Evolutionary conservation across 2,329 filamentous ascomycete genomes (phyloP), one percentile per base, ranked within the genome.

Genomic region (Aspergillus candidus): DNA sequence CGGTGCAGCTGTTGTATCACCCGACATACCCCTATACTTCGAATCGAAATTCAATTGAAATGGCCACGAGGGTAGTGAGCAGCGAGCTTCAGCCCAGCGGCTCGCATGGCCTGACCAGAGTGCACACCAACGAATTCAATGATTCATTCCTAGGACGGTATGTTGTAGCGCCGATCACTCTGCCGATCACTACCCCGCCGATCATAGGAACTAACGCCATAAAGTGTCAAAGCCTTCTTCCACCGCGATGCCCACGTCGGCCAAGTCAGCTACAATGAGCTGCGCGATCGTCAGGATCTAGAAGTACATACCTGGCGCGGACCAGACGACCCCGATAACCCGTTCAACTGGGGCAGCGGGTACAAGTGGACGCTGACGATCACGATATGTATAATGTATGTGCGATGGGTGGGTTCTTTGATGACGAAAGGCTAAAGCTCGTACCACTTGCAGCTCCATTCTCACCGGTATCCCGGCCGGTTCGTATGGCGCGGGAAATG

Each of bases 281-380:
- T 59, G 15, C 51, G 56, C 12, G 46, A 46, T 13, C 53, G 40
- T 6, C 34, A 44, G 8, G 51, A 62, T 6, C 32, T 59, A 8
- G 61, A 64, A 35, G 53, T 63, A 15, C 60, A 63, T 36, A 53
- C 53, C 6, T 64, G 58, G 60, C 31, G 56, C 45, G 58, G 58
- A 0, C 52, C 52, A 3, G 38, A 60, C 46, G 59, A 63, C 22
- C 61, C 58, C 0, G 61, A 62, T 1, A 62, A 63, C 18, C 61
- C 60, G 54, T 71, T 71, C 58, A 72, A 72, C 46, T 72, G 68
- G 66, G 55, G 60, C 14, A 47, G 44, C 1, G 47, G 49, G 2
- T 70, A 69, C 38, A 72, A 71, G 61, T 72, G 69, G 66, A 52
- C 61, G 12, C 53, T 69, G 18, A 71, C 69, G 1, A 44, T 72